These are phyloP conservation scores for Trichoderma cornu-damae DNA, from an alignment of 2,329 filamentous ascomycete species.

Conservation along the genomic window DNA sequence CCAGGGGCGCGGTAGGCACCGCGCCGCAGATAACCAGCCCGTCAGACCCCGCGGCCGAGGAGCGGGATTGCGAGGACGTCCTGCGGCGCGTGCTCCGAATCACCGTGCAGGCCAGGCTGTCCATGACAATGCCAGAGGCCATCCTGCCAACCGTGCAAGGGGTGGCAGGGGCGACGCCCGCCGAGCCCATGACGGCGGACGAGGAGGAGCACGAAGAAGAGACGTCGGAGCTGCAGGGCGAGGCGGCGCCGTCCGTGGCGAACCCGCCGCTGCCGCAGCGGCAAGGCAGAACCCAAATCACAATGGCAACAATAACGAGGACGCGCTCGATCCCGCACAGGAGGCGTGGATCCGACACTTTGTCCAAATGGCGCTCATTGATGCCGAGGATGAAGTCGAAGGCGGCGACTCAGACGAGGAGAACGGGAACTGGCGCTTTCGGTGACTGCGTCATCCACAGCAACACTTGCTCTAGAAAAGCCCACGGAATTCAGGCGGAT, in stretches of 20 bases:
- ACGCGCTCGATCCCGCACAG: constrained; percentile 42
- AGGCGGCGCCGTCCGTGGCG: neutral
- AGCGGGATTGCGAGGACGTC: constrained; percentile 14
- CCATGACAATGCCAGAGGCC: constrained; percentile 9
- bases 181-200: constrained; percentile 10
- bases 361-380: constrained; percentile 49
- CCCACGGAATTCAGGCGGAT: neutral
- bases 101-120: neutral
- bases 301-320: constrained; percentile 13
- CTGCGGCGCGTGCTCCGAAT: neutral
- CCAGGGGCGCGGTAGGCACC: constrained; percentile 23
- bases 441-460: constrained; percentile 18
- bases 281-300: neutral
- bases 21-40: constrained; percentile 4
- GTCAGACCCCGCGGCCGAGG: neutral
- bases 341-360: constrained; percentile 52
- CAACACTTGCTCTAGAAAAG: neutral
- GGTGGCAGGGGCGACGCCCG: constrained; percentile 10
- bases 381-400: constrained; percentile 45
- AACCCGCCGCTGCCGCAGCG: neutral
- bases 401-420: constrained; percentile 37
- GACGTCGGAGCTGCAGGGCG: constrained; percentile 20
- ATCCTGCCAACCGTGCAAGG: constrained; percentile 9
- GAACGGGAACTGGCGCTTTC: constrained; percentile 23
- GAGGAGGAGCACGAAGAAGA: constrained; percentile 14